Evolutionary conservation across 1,139 yeast species (phyloP).

Genomic region (Hansenula sp.): DNA sequence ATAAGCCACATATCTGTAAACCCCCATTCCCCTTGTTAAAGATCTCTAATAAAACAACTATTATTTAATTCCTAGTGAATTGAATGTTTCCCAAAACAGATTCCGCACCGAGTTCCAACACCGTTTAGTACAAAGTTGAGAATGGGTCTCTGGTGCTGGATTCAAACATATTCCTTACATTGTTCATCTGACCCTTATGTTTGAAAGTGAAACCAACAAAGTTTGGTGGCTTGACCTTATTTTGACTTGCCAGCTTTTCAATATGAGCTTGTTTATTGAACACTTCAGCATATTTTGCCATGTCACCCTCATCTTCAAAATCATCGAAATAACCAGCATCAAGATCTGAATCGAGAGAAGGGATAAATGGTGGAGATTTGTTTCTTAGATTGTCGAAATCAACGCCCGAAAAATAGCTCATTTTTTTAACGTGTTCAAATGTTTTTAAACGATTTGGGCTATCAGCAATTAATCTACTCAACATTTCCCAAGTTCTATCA

Average conservation of each 20-base stretch:
- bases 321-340: slow-evolving; percentile 99
- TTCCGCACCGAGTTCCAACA: neutral
- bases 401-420: slow-evolving; percentile 80
- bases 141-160: slow-evolving; percentile 36
- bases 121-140: slow-evolving; percentile 31
- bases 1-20: neutral
- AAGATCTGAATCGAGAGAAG: slow-evolving; percentile 92
- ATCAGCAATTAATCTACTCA: slow-evolving; percentile 73
- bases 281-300: slow-evolving; percentile 97
- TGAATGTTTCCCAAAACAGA: no score
- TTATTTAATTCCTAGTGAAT: no score
- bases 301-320: slow-evolving; percentile 91
- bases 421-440: slow-evolving; percentile 75
- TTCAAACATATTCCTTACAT: slow-evolving; percentile 34
- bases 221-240: slow-evolving; percentile 58
- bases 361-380: slow-evolving; percentile 89
- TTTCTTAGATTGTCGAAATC: slow-evolving; percentile 71
- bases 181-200: slow-evolving; percentile 62
- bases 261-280: slow-evolving; percentile 84
- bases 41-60: neutral
- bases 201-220: slow-evolving; percentile 96
- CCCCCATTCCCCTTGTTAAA: neutral
- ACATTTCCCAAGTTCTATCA: slow-evolving; percentile 94
- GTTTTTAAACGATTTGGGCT: slow-evolving; percentile 72
- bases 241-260: slow-evolving; percentile 73